Base-by-base conservation (phyloP, 371 early-diverging fungal species). In the Actinomucor elegans region DNA sequence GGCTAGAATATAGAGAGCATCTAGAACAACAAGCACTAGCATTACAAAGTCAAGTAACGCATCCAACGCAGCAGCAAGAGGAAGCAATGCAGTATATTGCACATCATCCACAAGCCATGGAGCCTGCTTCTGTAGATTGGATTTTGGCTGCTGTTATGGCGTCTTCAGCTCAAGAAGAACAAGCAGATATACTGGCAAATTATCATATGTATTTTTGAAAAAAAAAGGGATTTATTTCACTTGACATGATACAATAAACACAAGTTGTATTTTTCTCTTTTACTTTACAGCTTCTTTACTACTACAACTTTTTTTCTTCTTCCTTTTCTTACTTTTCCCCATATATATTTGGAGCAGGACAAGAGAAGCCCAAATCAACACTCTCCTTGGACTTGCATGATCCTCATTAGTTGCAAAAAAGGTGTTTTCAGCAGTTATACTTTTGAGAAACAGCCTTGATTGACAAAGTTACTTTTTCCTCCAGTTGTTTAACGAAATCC, bases 1-100 rank as follows among this genome's bases (percentile, higher is more conserved):
- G 80, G 79, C 37, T 36, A 14, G 31, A 18, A 8, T 61, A 61
- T 33, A 32, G 36, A n/a, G 28, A 36, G 3, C 34, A 15, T 8
- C 18, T 56, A 3, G 12, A 41, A 1, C 36, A 57, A 36, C 32
- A 24, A 31, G 48, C 42, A 23, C 14, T 45, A 32, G 38, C 36
- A 14, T 31, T 29, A 36, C 45, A 46, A 36, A 48, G 24, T n/a
- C 17, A 20, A 17, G 35, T 54, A 29, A 34, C 10, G 21, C n/a
- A 34, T 28, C 15, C 35, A 15, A 37, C 8, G 14, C 35, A 28
- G 15, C 53, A 36, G 6, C 51, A 37, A n/a, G 15, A 52, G 33
- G 32, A 52, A n/a, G 52, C 52, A 5, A 29, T 55, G 4, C 18
- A 44, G 2, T 55, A 21, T 34, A 43, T 60, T 6, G 23, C 17